Evolutionary conservation across 2,329 filamentous ascomycete species (phyloP), one percentile per base, ranked within the genome.

Genomic region (Aspergillus versicolor): DNA sequence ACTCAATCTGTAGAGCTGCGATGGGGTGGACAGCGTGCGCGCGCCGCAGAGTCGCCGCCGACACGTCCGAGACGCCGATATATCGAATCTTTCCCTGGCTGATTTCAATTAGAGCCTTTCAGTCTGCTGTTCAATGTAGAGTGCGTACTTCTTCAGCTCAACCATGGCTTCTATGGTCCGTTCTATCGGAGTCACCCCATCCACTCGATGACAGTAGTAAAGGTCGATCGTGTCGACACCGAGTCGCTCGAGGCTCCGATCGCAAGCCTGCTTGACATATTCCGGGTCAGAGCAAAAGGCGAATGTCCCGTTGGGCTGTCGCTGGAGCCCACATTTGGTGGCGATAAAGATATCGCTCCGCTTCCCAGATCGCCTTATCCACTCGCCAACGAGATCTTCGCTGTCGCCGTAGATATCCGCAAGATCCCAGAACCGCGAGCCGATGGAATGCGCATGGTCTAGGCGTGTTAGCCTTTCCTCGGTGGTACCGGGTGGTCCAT

Each of bases 1-100:
- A 84, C 65, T 84, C 82, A 27, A 81, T 68, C 64, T 84, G 80
- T 2, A 81, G 71, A 3, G 79, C 79, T 1, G 73, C 62, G 55
- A 84, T 77, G 2, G 75, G 79, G 50, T 79, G 73, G 0, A 84
- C 71, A 4, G 73, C 73, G 61, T 75, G 65, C 0, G 82, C 82
- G 5, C 81, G 79, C 3, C 81, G 78, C 2, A 84, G 67, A 0
- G 80, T 79, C 0, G 66, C 65, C 1, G 78, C 69, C 9, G 73
- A 76, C 41, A 76, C 71, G 52, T 80, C 79, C 13, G 72, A 78
- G 2, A 84, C 68, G 3, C 81, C 81, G 2, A 84, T 63, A 60
- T 80, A 66, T 30, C 71, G 73, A 60, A 83, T 77, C 59, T 84
- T 84, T 32, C 81, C 81, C 37, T 74, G 62, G 2, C 69, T 72